Percentiles rank a stretch among this genome's conserved stretches.
Conservation (phyloP, 2,329 filamentous ascomycete genomes). For the Falciphora oryzae region DNA sequence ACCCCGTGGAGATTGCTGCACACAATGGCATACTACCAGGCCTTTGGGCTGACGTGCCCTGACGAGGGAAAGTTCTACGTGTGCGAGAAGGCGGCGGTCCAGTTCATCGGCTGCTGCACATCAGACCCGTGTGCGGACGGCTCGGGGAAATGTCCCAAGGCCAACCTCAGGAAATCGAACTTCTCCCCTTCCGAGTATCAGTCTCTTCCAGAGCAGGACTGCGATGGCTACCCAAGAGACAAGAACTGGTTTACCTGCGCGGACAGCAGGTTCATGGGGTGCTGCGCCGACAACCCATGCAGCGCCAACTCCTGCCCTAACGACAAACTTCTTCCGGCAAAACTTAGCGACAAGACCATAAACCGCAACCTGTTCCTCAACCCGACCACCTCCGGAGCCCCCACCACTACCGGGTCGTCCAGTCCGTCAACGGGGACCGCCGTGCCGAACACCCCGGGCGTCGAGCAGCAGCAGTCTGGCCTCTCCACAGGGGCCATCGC, state of each 20-base stretch:
- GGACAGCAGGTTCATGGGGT: constrained; percentile 28
- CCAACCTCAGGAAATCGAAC: constrained; percentile 24
- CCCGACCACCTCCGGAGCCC: background rate
- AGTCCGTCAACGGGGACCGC: background rate
- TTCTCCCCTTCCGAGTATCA: constrained; percentile 27
- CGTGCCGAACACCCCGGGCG: background rate
- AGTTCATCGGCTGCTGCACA: constrained; percentile 35
- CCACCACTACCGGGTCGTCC: background rate
- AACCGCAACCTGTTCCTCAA: background rate
- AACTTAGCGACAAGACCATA: constrained; percentile 10
- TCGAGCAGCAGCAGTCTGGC: constrained; percentile 8
- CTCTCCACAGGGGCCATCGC: constrained; percentile 18
- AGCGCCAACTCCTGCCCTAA: constrained; percentile 20
- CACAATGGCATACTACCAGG: constrained; percentile 8
- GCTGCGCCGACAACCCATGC: constrained; percentile 31
- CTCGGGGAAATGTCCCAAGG: constrained; percentile 24
- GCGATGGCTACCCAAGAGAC: constrained; percentile 18
- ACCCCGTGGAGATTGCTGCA: background rate
- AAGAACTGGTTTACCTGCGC: constrained; percentile 30
- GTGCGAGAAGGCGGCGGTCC: constrained; percentile 22
- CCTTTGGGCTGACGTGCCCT: constrained; percentile 27
- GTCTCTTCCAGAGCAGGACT: constrained; percentile 27
- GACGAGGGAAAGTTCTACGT: constrained; percentile 28
- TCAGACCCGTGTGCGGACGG: constrained; percentile 30
- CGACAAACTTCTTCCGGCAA: constrained; percentile 22